Conservation (phyloP, 768 basidiomycete genomes). For the Rhizopogon sp. region DNA sequence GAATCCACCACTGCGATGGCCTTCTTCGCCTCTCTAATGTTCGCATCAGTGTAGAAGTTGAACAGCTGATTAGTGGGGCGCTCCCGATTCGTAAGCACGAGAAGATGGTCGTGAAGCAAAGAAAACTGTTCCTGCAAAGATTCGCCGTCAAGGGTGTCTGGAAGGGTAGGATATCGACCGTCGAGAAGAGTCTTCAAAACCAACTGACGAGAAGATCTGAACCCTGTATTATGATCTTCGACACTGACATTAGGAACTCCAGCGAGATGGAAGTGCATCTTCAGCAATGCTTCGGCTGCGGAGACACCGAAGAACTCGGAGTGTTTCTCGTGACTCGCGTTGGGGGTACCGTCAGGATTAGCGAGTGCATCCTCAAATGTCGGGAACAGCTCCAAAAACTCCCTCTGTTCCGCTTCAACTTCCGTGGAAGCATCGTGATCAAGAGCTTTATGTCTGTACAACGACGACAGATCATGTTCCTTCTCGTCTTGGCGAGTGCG, state of each 20-base stretch:
- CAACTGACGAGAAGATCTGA: conserved; percentile 29
- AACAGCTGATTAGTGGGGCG: conserved; percentile 27
- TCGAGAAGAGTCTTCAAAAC: conserved; percentile 30
- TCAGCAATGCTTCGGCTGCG: conserved; percentile 30
- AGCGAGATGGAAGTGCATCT: conserved; percentile 46
- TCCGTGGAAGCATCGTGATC: conserved; percentile 57
- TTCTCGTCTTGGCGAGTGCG: conserved; percentile 61
- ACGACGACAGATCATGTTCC: conserved; percentile 58
- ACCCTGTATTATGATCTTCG: conserved; percentile 11
- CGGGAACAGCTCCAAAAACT: conserved; percentile 84
- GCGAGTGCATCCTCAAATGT: conserved; percentile 63
- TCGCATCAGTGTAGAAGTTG: conserved; percentile 82
- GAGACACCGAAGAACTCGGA: conserved; percentile 24
- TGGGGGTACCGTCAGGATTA: conserved; percentile 1
- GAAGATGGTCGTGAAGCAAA: conserved; percentile 39
- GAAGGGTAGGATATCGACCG: conserved; percentile 24
- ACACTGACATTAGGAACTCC: conserved; percentile 1
- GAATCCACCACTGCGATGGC: conserved; percentile 45
- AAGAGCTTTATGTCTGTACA: conserved; percentile 66
- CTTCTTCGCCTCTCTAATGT: conserved; percentile 65
- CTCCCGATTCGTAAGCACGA: conserved; percentile 23
- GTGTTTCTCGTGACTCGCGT: conserved; percentile 1
- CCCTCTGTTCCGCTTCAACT: conserved; percentile 73
- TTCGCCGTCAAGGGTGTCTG: conserved; percentile 43
- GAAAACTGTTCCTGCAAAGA: conserved; percentile 49